Base-by-base conservation (phyloP, 2,329 filamentous ascomycete species). In the Rhynchosporium secalis region DNA sequence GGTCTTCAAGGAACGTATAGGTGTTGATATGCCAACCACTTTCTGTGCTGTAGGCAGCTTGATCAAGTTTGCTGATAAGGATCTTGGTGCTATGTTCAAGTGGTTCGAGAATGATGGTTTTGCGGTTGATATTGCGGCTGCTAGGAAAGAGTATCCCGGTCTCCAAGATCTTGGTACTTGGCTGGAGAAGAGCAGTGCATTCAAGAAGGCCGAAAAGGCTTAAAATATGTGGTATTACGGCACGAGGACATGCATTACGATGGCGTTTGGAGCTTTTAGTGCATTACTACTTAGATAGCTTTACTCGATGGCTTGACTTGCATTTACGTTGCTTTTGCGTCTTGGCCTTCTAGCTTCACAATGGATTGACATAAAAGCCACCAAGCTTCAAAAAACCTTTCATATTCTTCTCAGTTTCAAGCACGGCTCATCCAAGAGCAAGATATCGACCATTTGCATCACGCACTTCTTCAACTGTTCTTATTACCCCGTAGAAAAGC, bases 111-210 rank as follows among this genome's bases (percentile, higher is more conserved):
- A 68, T 33, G 69, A 68, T 58, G 72, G 72, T 3, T 75, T 69
- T 58, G 65, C 49, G 1, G 72, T 69, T 49, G 70, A 74, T 68
- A 76, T 83, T 58, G 51, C 63, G 20, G 74, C 63, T 55, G 61
- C 80, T 68, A 78, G 71, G 70, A 72, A 73, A 63, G 73, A 75
- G 63, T 75, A 81, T 68, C 76, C 77, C 4, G 73, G 73, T 56
- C 56, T 83, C 65, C 75, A 75, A 68, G 75, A 77, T 61, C 80
- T 82, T 67, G 74, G 75, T 62, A 75, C 73, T 6, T 83, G 80
- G 79, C 61, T 83, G 65, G 71, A 72, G 68, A 75, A 76, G 70
- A 76, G 77, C 62, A 71, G 70, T 63, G 57, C 54, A 2, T 70
- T 71, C 62, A 51, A 65, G 58, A 63, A 67, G 38, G 47, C 31